Conservation (phyloP, 2,329 filamentous ascomycete genomes). For the Falciphora oryzae region DNA sequence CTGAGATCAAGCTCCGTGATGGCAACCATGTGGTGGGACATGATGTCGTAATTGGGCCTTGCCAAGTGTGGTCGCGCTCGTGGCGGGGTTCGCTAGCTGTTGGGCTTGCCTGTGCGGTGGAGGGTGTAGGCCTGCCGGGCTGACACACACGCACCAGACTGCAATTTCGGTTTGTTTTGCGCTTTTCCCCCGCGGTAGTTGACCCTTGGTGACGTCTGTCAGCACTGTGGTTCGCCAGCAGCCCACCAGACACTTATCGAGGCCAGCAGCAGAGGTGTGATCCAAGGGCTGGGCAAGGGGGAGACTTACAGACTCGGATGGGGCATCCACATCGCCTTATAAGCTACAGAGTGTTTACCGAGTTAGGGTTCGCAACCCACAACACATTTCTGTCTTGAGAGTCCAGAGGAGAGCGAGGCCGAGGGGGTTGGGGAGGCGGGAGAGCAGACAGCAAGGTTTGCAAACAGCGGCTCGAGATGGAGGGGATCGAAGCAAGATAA, state of each 20-base stretch:
- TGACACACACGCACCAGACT: not conserved
- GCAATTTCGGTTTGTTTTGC: not conserved
- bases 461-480: not conserved
- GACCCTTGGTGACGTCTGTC: not conserved
- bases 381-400: not conserved
- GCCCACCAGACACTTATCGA: not conserved
- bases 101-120: too few species aligned
- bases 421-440: not conserved
- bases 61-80: not conserved
- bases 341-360: not conserved
- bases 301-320: not conserved
- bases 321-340: not conserved
- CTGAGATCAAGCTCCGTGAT: conserved; percentile 47
- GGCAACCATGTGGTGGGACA: conserved; percentile 8
- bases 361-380: not conserved
- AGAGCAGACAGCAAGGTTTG: not conserved
- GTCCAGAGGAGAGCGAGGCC: not conserved
- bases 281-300: not conserved
- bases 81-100: conserved; percentile 1
- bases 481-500: not conserved
- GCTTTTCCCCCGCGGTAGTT: not conserved
- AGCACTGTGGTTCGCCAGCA: not conserved
- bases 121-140: too few species aligned
- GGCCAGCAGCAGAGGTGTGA: not conserved
- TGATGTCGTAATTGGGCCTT: conserved; percentile 2